Percentiles rank a stretch among this genome's conserved stretches.
phyloP scores from a whole-genome alignment of 2,329 filamentous ascomycete genomes.

The Tricladium varicosporioides region DNA sequence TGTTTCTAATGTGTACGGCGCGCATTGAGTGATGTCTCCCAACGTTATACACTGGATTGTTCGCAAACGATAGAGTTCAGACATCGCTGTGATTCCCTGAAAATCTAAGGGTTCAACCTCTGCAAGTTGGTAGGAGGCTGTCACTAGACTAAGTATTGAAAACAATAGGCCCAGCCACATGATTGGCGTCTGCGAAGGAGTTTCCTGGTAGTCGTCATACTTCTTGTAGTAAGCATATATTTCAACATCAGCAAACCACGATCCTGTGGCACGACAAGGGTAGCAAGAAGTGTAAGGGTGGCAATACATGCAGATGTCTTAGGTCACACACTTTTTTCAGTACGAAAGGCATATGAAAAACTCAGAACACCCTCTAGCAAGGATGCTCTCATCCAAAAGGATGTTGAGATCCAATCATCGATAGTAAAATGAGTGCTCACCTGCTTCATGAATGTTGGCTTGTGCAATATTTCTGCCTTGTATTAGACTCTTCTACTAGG shows the following conservation, averaged over 20 bases:
- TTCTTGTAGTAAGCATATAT: conserved; percentile 1
- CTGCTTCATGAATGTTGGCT: conserved; percentile 77
- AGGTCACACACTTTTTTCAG: no score
- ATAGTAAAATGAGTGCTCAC: conserved; percentile 34
- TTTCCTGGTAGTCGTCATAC: conserved; percentile 56
- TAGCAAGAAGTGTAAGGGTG: no score
- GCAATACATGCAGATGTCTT: no score
- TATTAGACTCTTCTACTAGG: conserved; percentile 15
- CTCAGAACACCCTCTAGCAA: no score
- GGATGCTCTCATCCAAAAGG: no score
- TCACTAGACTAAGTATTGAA: conserved; percentile 69
- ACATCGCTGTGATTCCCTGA: conserved; percentile 53
- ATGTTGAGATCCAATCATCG: no score
- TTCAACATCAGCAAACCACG: no score
- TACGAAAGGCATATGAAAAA: no score
- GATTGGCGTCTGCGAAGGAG: conserved; percentile 65
- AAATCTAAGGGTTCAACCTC: conserved; percentile 75
- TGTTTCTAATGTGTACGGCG: conserved; percentile 71
- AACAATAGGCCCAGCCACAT: conserved; percentile 81
- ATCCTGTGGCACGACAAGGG: no score
- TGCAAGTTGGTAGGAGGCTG: conserved; percentile 73
- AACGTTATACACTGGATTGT: conserved; percentile 76
- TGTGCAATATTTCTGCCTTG: conserved; percentile 63
- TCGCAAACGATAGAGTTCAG: conserved; percentile 62
- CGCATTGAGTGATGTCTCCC: conserved; percentile 72